Base-by-base conservation (phyloP, 495 filamentous ascomycete genomes). In the Aspergillus wentii region DNA sequence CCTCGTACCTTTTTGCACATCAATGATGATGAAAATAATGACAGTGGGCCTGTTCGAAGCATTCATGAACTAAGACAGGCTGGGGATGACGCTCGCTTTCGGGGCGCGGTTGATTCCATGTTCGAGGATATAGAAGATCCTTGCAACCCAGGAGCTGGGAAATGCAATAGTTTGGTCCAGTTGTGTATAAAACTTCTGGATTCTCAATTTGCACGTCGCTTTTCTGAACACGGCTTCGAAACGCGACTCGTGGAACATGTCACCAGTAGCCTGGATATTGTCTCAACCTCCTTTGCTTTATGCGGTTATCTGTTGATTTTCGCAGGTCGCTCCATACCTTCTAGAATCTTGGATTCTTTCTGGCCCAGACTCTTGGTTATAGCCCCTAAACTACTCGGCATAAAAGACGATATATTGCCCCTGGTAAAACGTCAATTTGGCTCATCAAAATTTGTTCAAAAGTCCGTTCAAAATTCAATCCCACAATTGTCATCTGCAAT, bases 1-100 rank as follows among this genome's bases (percentile, higher is more conserved):
- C 33, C 53, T 8, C 41, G 23, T 13, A 34, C 49, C 28, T 49
- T 42, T 30, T 35, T 51, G 15, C 37, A 51, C 15, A 40, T 34
- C 6, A 35, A 74, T 11, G 78, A 82, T n/a, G 71, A 75, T 10
- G 71, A 73, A 4, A 62, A 59, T 19, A 54, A 69, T 18, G 73
- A 72, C 17, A 66, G 71, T 29, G 73, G 69, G 10, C 65, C 75
- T 34, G 81, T 95, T 40, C 78, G 83, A 33, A 92, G 82, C 44
- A 85, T 96, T 22, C 89, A 97, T 52, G 92, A 98, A 56, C 70
- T 98, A 29, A 76, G 89, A 44, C 84, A 88, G 46, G 81, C 88
- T 26, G 92, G 92, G 6, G 80, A 82, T 16, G 94, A 90, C 56
- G 82, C 79, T 33, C 82, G 88, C 14, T 89, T 94, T 40, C 62